Evolutionary conservation across 352 stramenopile species (phyloP), one percentile per base, ranked within the genome.

Genomic region (Phytophthora chlamydospora): DNA sequence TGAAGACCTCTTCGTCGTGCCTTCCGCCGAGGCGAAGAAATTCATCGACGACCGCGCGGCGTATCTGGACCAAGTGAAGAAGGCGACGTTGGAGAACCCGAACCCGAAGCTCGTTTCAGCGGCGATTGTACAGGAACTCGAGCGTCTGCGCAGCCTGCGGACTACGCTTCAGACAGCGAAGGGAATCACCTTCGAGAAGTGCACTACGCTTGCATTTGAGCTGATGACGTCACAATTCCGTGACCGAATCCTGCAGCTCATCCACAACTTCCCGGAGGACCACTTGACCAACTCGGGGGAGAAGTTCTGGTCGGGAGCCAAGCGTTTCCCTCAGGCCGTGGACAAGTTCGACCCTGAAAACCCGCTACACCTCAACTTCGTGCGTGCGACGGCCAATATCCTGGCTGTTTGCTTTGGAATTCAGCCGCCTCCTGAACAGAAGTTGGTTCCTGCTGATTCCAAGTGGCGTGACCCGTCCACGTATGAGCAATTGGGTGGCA

Each of bases 171-270:
- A 81, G 13, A 81, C 78, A 16, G 82, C 78, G 9, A 71, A 69
- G 6, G 63, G 52, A 8, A 76, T 87, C 44, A 89, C 77, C 12
- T 92, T 94, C 44, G 82, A 90, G 11, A 84, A 78, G 49, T 94
- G 87, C 62, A 73, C 90, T 47, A 66, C 79, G 36, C 43, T 90
- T 42, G 85, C 90, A 2, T 84, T 89, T 27, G 76, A 86, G 3
- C 62, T 93, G 6, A 86, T 98, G 74, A 89, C 85, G 27, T 76
- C 74, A 27, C 72, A 77, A 6, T 97, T 97, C 73, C 86, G 91
- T 48, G 91, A 98, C 61, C 84, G 85, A 40, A 96, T 98, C 56
- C 56, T 96, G 45, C 88, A 97, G 55, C 75, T 94, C 11, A 87
- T 91, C 46, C 78, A 89, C 66, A 92, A 93, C 47, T 93, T 93